Base-by-base conservation (phyloP, 495 filamentous ascomycete species). In the Ramalina intermedia region DNA sequence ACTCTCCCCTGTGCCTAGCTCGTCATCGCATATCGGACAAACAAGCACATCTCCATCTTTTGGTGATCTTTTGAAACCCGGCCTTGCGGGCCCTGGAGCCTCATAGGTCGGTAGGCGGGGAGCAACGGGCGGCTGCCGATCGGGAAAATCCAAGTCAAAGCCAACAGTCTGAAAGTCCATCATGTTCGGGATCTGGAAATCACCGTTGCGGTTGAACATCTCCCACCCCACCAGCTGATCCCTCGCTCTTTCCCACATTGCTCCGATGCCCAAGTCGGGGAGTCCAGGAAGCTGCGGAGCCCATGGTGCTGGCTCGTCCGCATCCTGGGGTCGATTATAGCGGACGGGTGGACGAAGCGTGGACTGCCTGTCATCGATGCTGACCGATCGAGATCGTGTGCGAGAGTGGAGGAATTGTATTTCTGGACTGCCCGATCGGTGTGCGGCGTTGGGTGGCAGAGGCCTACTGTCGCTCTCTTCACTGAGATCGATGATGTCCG, bases 21-120 rank as follows among this genome's bases (percentile, higher is more conserved):
- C 84, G 35, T 75, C 69, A 6, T 74, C 72, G 55, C 84, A 89
- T 51, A 80, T 80, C 1, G 84, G 83, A 61, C 84, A 89, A 13
- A 83, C 67, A 4, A 87, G 62, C 4, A 76, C 59, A 16, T 76
- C 71, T 9, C 13, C 21, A 33, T 86, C 81, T 18, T 54, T 67
- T 1, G 79, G 70, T 13, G 65, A 76, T 41, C 84, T 66, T 2
- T 80, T 85, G 50, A 84, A 87, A 0, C 82, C 82, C 41, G 70
- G 60, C 3, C 68, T 70, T 2, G 79, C 66, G 4, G 72, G 63
- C 37, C 63, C 64, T n/a, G 81, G 84, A 8, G 75, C 61, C 41
- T 76, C 72, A 57, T 86, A 83, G 8, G 69, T 52, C 41, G 58
- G 46, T 23, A 54, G 45, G 21, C 58, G 43, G 29, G 59, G 50